These are phyloP conservation scores for Teratosphaeria zuluensis DNA, from an alignment of 2,329 filamentous ascomycete species.

Conservation along the genomic window DNA sequence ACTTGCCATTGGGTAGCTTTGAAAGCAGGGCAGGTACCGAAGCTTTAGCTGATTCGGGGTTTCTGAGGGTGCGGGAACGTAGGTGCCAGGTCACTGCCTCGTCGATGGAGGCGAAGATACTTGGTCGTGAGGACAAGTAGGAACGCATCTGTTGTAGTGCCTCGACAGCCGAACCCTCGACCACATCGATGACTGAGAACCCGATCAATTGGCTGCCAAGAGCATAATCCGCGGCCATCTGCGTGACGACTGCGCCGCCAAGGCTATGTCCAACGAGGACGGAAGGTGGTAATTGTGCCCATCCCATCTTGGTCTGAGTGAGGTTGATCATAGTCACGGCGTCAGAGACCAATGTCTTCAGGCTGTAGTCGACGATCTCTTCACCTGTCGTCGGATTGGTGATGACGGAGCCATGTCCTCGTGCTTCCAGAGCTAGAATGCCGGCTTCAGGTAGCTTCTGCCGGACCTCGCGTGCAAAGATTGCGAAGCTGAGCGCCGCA, in stretches of 20 bases:
- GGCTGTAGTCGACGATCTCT: constrained; percentile 54
- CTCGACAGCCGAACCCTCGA: constrained; percentile 91
- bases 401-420: constrained; percentile 72
- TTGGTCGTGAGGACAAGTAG: constrained; percentile 74
- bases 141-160: constrained; percentile 89
- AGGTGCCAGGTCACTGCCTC: constrained; percentile 91
- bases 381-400: constrained; percentile 30
- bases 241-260: constrained; percentile 81
- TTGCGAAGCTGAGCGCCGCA: constrained; percentile 83
- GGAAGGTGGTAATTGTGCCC: constrained; percentile 62
- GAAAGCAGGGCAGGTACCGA: constrained; percentile 74
- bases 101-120: constrained; percentile 64
- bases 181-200: constrained; percentile 86
- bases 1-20: constrained; percentile 31
- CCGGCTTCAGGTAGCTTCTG: constrained; percentile 71
- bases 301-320: constrained; percentile 59
- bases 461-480: constrained; percentile 66
- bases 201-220: constrained; percentile 64
- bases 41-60: constrained; percentile 69
- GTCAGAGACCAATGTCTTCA: constrained; percentile 65
- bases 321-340: constrained; percentile 57
- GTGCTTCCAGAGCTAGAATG: constrained; percentile 73
- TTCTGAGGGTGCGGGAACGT: constrained; percentile 76
- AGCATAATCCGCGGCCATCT: constrained; percentile 54
- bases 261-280: constrained; percentile 86